Percentiles rank a stretch among this genome's conserved stretches.
These are phyloP conservation scores for Gardenia jasminoides DNA, from an alignment of 257 asterid genomes.

Conservation along the genomic window DNA sequence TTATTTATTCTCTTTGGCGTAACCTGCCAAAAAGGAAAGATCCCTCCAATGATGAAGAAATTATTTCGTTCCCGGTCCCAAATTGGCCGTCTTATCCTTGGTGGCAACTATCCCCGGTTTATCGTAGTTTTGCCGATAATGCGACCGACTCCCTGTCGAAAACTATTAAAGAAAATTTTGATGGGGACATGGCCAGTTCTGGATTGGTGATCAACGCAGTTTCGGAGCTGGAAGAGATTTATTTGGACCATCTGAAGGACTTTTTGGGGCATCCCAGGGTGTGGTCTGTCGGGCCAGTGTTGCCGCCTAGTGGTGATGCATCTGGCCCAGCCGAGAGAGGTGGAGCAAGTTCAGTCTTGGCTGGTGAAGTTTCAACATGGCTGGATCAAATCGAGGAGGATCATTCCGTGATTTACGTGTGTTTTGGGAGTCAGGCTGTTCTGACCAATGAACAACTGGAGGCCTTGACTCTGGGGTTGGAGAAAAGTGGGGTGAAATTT, in stretches of 20 bases:
- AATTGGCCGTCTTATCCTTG: slow-evolving; percentile 57
- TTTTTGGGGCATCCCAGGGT: slow-evolving; percentile 48
- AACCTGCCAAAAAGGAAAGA: slow-evolving; percentile 35
- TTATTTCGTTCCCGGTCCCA: slow-evolving; percentile 43
- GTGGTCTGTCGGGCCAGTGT: slow-evolving; percentile 70
- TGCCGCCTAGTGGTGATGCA: slow-evolving; percentile 29
- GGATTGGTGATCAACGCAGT: slow-evolving; percentile 62
- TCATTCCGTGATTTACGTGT: slow-evolving; percentile 50
- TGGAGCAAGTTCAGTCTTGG: slow-evolving; percentile 34
- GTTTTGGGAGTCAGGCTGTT: slow-evolving; percentile 81
- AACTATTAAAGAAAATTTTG: slow-evolving; percentile 32
- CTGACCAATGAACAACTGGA: slow-evolving; percentile 58
- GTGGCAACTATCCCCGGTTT: slow-evolving; percentile 76
- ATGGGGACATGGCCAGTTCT: slow-evolving; percentile 32
- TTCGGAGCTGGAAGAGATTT: slow-evolving; percentile 37
- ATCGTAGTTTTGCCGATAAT: slow-evolving; percentile 27
- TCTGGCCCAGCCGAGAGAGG: slow-evolving; percentile 41
- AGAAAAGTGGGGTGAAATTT: slow-evolving; percentile 56
- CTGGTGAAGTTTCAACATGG: slow-evolving; percentile 42
- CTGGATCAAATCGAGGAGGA: slow-evolving; percentile 47
- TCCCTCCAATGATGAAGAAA: slow-evolving; percentile 25
- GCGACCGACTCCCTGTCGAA: slow-evolving; percentile 46
- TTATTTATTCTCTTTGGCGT: slow-evolving; percentile 48
- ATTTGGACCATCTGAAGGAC: slow-evolving; percentile 38
- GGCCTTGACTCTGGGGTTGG: slow-evolving; percentile 44